Percentiles rank a stretch among this genome's conserved stretches.
Conservation (phyloP, 371 early-diverging fungal genomes). For the Conidiobolus incongruus region DNA sequence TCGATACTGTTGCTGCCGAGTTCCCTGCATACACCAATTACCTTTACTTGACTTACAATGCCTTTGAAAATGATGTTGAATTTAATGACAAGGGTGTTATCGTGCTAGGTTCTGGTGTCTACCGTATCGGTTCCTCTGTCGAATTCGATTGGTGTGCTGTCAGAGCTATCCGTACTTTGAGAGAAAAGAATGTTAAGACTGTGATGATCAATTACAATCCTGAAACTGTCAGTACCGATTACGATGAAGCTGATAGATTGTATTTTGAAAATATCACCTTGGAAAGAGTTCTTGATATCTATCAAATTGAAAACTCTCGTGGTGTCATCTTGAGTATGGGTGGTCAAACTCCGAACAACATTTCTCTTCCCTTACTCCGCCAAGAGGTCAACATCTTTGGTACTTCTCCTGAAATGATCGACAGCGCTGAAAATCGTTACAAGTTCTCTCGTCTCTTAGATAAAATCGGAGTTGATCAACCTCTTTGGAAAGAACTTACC, state of each 20-base stretch:
- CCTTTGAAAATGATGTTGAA: constrained; percentile 47
- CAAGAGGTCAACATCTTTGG: constrained; percentile 75
- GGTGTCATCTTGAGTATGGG: constrained; percentile 85
- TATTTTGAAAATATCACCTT: constrained; percentile 82
- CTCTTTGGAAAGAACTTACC: constrained; percentile 81
- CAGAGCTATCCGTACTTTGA: constrained; percentile 69
- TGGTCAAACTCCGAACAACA: constrained; percentile 92
- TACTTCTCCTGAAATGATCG: constrained; percentile 83
- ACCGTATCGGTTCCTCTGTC: constrained; percentile 90
- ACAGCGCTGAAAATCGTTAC: constrained; percentile 87
- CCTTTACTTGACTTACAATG: constrained; percentile 84
- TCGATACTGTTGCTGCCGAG: constrained; percentile 86
- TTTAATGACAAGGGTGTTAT: constrained; percentile 74
- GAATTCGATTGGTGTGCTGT: constrained; percentile 97
- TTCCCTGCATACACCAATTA: constrained; percentile 86
- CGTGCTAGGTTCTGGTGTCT: constrained; percentile 90
- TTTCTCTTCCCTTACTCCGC: constrained; percentile 65
- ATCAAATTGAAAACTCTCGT: constrained; percentile 50
- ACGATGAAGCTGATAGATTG: constrained; percentile 80
- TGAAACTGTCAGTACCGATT: constrained; percentile 92
- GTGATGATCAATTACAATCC: constrained; percentile 96
- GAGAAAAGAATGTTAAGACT: constrained; percentile 51
- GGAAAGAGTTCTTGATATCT: constrained; percentile 85
- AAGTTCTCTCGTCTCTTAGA: constrained; percentile 88
- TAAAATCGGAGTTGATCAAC: constrained; percentile 86